Percentiles rank a stretch among this genome's conserved stretches.
These are phyloP conservation scores for Musa itinerans DNA, from an alignment of 176 grass and related monocot genomes.

Conservation along the genomic window DNA sequence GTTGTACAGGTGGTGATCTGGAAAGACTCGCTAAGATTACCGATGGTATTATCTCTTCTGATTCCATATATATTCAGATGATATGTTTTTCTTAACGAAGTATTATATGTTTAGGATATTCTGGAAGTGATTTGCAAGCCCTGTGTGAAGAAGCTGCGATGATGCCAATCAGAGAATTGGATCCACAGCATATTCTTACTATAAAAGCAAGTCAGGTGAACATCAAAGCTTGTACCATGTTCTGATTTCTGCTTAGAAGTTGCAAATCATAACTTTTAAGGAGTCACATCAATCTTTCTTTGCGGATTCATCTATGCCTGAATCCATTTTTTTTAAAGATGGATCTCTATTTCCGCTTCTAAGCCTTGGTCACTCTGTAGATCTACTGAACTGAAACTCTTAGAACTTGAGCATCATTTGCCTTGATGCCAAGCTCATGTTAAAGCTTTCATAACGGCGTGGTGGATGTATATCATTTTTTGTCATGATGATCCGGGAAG, in stretches of 20 bases:
- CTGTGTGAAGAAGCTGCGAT: constrained; percentile 95
- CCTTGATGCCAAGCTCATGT: too few relatives aligned
- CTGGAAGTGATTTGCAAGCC: constrained; percentile 88
- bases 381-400: too few relatives aligned
- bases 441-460: too few relatives aligned
- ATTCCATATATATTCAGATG: constrained; percentile 10
- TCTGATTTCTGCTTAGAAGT: not conserved
- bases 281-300: too few relatives aligned
- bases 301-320: too few relatives aligned
- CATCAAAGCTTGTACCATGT: not conserved
- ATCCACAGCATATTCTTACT: constrained; percentile 75
- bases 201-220: constrained; percentile 78
- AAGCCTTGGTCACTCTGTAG: too few relatives aligned
- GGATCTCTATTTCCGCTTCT: too few relatives aligned
- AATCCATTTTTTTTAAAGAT: too few relatives aligned
- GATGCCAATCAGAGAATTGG: constrained; percentile 94
- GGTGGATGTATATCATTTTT: too few relatives aligned
- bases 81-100: constrained; percentile 13
- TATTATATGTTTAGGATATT: constrained; percentile 56
- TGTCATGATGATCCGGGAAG: too few relatives aligned
- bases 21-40: constrained; percentile 67
- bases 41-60: constrained; percentile 50
- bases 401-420: too few relatives aligned
- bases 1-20: constrained; percentile 54
- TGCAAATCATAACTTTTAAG: too few relatives aligned